phyloP scores from a whole-genome alignment of 805 yeast genomes.

The Ogataea allantospora region DNA sequence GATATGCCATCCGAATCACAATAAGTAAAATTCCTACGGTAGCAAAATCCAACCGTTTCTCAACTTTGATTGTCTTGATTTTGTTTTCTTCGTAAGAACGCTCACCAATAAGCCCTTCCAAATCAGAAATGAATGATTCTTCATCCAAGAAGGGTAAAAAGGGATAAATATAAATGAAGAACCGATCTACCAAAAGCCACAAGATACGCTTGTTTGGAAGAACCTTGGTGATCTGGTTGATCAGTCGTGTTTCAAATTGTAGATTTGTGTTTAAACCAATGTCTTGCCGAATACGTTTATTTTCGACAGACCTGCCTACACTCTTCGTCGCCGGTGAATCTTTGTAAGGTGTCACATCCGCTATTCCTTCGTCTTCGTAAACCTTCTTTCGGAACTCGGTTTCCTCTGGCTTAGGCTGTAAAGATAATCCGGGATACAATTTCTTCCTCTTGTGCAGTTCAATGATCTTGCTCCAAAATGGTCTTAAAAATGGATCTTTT shows the following conservation, averaged over 20 bases:
- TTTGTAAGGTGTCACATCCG: constrained; percentile 36
- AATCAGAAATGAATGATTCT: constrained; percentile 31
- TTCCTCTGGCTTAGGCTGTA: constrained; percentile 15
- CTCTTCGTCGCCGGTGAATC: too few species aligned
- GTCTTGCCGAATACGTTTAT: constrained; percentile 9
- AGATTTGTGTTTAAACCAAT: too few species aligned
- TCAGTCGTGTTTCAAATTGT: constrained; percentile 9
- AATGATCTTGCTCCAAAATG: constrained; percentile 34
- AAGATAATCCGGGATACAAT: neutral
- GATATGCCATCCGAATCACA: constrained; percentile 42
- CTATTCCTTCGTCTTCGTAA: constrained; percentile 38
- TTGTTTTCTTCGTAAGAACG: constrained; percentile 34
- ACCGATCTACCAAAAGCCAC: constrained; percentile 46
- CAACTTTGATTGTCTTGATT: constrained; percentile 34
- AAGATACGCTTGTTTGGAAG: constrained; percentile 44
- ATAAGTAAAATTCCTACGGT: constrained; percentile 45
- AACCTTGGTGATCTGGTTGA: constrained; percentile 34
- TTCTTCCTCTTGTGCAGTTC: constrained; percentile 23
- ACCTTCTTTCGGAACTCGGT: constrained; percentile 31
- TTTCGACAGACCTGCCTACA: too few species aligned
- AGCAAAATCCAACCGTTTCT: constrained; percentile 48
- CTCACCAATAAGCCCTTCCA: constrained; percentile 39
- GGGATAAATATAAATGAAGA: constrained; percentile 45
- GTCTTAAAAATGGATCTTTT: constrained; percentile 42
- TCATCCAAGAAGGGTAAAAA: constrained; percentile 48